Conservation (phyloP, 768 basidiomycete genomes). For the Lactifluus hygrophoroides region DNA sequence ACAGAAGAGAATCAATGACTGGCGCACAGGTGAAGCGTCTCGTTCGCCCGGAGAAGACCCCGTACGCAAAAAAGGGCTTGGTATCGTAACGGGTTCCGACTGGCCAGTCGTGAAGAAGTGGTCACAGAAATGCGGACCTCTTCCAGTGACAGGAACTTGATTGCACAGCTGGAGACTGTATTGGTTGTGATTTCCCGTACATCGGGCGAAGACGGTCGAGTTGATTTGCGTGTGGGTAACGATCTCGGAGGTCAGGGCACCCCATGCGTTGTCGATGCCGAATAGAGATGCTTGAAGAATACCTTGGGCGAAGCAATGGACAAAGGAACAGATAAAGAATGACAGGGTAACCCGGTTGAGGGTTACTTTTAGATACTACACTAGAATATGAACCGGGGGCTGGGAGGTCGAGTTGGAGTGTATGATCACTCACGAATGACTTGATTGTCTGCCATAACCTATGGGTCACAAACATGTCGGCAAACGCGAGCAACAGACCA, state of each 20-base stretch:
- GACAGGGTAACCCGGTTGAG: conserved; percentile 28
- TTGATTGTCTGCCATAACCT: neutral
- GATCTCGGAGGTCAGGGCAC: conserved; percentile 31
- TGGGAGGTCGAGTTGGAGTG: too few relatives aligned
- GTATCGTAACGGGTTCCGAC: conserved; percentile 29
- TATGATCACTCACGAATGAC: conserved; percentile 11
- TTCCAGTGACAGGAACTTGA: conserved; percentile 39
- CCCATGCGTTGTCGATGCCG: conserved; percentile 36
- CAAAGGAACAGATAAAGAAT: conserved; percentile 44
- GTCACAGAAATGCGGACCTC: conserved; percentile 8
- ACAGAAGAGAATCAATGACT: too few relatives aligned
- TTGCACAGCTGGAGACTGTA: conserved; percentile 37
- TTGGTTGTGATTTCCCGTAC: conserved; percentile 22
- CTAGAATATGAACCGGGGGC: too few relatives aligned
- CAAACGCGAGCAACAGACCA: neutral
- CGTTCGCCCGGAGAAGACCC: neutral
- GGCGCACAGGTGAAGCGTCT: neutral
- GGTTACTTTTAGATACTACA: conserved; percentile 29
- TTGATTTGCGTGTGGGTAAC: conserved; percentile 32
- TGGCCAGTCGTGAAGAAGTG: conserved; percentile 15
- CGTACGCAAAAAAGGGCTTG: neutral
- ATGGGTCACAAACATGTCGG: neutral
- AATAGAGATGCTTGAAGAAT: conserved; percentile 42
- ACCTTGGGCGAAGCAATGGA: conserved; percentile 46
- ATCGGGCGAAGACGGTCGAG: conserved; percentile 26